Evolutionary conservation across 129 eudicot genomes (phyloP).

Genomic region (Daucus carota): DH1_v3.0 NC_030387.2:38024001-38024500

Average conservation of each 20-base stretch:
- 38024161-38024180: background rate
- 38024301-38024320: constrained; percentile 24
- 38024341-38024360: too few relatives aligned
- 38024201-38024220: background rate
- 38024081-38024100: background rate
- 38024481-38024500: too few relatives aligned
- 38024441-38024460: too few relatives aligned
- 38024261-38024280: constrained; percentile 14
- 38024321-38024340: constrained; percentile 19
- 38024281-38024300: constrained; percentile 26
- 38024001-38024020: background rate
- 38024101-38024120: background rate
- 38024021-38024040: background rate
- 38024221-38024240: background rate
- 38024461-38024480: too few relatives aligned
- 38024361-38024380: too few relatives aligned
- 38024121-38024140: background rate
- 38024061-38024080: background rate
- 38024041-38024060: background rate
- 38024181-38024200: background rate
- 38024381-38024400: too few relatives aligned
- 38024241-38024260: constrained; percentile 5
- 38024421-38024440: too few relatives aligned
- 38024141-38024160: background rate
- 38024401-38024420: too few relatives aligned